A percentile compares a stretch with the other conserved stretches of the same genome.
These are phyloP conservation scores for Clavariopsis aquatica DNA, from an alignment of 495 filamentous ascomycete genomes.

Conservation along the genomic window DNA sequence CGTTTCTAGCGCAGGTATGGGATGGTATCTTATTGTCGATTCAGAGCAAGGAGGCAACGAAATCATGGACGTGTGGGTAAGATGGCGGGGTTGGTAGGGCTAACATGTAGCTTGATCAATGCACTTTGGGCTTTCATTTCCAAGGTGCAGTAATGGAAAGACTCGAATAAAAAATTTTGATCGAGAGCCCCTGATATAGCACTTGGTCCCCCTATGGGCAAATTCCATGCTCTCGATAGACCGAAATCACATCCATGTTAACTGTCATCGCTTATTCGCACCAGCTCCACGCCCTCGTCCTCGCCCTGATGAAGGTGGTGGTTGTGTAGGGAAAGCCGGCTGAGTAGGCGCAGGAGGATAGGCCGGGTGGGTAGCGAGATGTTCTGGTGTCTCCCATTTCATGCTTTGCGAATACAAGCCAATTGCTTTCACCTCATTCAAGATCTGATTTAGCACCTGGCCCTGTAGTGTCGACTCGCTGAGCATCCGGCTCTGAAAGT, in stretches of 20 bases:
- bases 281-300: background rate
- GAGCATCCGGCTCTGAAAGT: slow-evolving; percentile 37
- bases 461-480: slow-evolving; percentile 35
- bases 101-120: no score
- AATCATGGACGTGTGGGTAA: slow-evolving; percentile 47
- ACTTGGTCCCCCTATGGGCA: background rate
- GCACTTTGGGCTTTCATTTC: no score
- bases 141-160: no score
- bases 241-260: background rate
- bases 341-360: slow-evolving; percentile 6
- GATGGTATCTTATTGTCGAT: slow-evolving; percentile 78
- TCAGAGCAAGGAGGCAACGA: slow-evolving; percentile 53
- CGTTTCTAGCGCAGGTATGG: slow-evolving; percentile 70
- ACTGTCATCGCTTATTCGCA: slow-evolving; percentile 13
- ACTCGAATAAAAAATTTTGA: no score
- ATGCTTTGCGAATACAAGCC: slow-evolving; percentile 19
- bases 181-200: no score
- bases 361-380: slow-evolving; percentile 7
- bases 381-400: slow-evolving; percentile 36
- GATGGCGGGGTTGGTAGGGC: slow-evolving; percentile 50
- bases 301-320: background rate
- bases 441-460: slow-evolving; percentile 26
- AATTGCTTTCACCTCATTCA: slow-evolving; percentile 32
- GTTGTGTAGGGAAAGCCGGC: slow-evolving; percentile 24
- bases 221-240: background rate